Base-by-base conservation (phyloP, 2,329 filamentous ascomycete genomes). In the Claviceps cyperi region DNA sequence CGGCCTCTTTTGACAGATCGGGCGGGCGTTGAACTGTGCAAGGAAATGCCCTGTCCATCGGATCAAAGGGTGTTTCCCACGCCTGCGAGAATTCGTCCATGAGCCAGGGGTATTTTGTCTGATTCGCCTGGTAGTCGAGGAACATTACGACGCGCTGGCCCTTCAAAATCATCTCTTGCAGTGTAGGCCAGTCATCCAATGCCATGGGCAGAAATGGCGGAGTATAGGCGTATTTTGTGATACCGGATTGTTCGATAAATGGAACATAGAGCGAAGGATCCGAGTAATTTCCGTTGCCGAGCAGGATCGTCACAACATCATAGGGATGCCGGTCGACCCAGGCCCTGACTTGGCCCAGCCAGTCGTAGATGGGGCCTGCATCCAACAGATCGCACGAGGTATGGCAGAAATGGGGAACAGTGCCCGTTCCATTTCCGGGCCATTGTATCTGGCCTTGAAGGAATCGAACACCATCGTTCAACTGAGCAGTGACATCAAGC, bases 61-160 rank as follows among this genome's bases (percentile, higher is more conserved):
- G 88, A 49, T 88, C 86, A 62, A 94, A 96, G 0, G 86, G 86
- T 1, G 89, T 91, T 69, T 96, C 87, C 86, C 86, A 95, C 68
- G 94, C 77, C 61, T 94, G 85, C 5, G 77, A 78, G 69, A 95
- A 96, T 66, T 96, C 76, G 64, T 94, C 86, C 40, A 95, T 73
- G 41, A 95, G 76, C 79, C 87, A 96, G 0, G 90, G 88, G 17
- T 87, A 83, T 19, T 75, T 73, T 1, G 73, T 78, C 66, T 94
- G 85, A 63, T 95, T 81, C 56, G 88, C 86, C 56, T 83, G 72
- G 69, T 94, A 94, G 68, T 94, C 88, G 68, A 94, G 76, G 67
- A 92, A 88, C 64, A 92, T 75, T 54, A 94, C 75, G 2, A 86
- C 82, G 11, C 87, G 77, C 65, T 86, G 80, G 51, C 78, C 77